Evolutionary conservation across 2,329 filamentous ascomycete genomes (phyloP), one percentile per base, ranked within the genome.

Genomic region (Calonectria pseudoturangicola): DNA sequence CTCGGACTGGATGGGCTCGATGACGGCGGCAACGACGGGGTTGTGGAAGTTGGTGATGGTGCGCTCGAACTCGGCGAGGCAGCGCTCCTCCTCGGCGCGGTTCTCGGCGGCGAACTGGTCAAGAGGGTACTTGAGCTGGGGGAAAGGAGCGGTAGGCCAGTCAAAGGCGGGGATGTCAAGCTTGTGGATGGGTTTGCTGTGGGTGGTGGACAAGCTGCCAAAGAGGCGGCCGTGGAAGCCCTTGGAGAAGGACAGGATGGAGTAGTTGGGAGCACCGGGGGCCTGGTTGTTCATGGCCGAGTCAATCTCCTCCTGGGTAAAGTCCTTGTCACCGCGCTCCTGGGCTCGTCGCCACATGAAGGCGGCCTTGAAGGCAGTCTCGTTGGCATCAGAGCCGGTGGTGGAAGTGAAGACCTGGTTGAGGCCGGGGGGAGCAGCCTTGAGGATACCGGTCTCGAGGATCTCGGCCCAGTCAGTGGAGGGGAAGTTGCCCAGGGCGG

Each of bases 111-210:
- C 92, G 84, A 96, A 91, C 78, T 94, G 87, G 77, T 95, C 93
- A 13, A 98, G 91, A 0, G 95, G 95, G 85, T 98, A 98, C 86
- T 95, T 95, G 81, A 96, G 90, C 74, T 86, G 81, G 8, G 95
- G 95, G 89, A 98, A 98, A 67, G 94, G 91, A 33, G 94, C 95
- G 84, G 95, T 94, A 16, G 95, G 95, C 95, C 95, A 98, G 89
- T 98, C 93, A 82, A 98, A 98, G 81, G 95, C 94, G 27, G 95
- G 95, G 79, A 98, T 98, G 83, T 98, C 95, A 78, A 98, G 88
- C 87, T 98, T 98, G 90, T 98, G 95, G 83, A 98, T 96, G 60
- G 95, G 91, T 89, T 98, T 98, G 85, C 93, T 95, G 83, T 95
- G 93, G 9, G 95, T 98, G 70, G 95, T 97, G 74, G 94, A 95